Percentiles rank a stretch among this genome's conserved stretches.
Conservation (phyloP, 2,329 filamentous ascomycete genomes). For the Colletotrichum nymphaeae region DNA sequence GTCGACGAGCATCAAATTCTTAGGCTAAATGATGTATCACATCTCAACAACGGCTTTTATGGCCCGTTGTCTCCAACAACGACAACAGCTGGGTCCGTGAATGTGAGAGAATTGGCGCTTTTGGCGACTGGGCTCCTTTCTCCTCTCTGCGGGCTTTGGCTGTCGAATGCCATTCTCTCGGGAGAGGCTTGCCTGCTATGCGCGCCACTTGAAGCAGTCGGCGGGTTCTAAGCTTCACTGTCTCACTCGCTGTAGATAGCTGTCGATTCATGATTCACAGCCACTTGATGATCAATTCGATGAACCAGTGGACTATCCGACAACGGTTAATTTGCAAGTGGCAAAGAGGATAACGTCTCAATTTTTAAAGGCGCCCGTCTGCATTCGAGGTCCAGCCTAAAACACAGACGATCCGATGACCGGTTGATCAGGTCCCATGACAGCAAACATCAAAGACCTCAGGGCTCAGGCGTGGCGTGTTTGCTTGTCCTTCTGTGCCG, state of each 20-base stretch:
- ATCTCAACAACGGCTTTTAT: conserved; percentile 9
- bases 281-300: background rate
- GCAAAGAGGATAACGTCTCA: background rate
- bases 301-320: background rate
- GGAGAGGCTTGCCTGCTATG: conserved; percentile 22
- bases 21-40: conserved; percentile 18
- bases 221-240: background rate
- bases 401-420: background rate
- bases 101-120: background rate
- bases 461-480: background rate
- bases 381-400: background rate
- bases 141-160: background rate
- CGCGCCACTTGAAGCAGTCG: background rate
- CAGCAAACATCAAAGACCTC: background rate
- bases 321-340: background rate
- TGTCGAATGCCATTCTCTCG: conserved; percentile 3
- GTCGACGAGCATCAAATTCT: background rate
- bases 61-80: background rate
- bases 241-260: background rate
- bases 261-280: background rate
- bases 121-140: background rate
- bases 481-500: background rate
- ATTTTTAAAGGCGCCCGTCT: background rate
- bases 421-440: background rate
- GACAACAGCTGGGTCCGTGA: background rate